Base-by-base conservation (phyloP, 192 early-diverging fungal species). In the Ramicandelaber brevisporus region DNA sequence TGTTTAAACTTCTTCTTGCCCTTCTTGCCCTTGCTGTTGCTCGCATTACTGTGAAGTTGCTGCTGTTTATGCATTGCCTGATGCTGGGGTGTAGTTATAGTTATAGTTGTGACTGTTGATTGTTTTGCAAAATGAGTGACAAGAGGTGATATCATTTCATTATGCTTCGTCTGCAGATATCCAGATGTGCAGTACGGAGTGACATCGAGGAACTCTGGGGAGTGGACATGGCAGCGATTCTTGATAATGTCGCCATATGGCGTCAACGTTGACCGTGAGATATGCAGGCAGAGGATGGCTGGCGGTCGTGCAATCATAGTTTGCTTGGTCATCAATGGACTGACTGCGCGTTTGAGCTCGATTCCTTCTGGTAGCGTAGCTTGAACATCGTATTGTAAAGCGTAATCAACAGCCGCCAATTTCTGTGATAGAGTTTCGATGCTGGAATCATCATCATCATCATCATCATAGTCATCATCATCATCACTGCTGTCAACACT, bases 161-260 rank as follows among this genome's bases (percentile, higher is more conserved):
- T 51, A 19, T 70, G 68, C 12, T 50, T 33, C 7, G 63, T 57
- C 18, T 61, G 41, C 15, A 67, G 46, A 2, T 51, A 43, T 0
- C 63, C 68, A 6, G 41, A 59, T 7, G 79, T 79, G 29, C 60
- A 64, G 26, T 64, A 89, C 0, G 63, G 57, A 11, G 64, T 48
- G 12, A 86, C 26, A 38, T 85, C 73, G 30, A 92, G 50, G 25
- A 60, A 63, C 36, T 87, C 76, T 5, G 66, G 64, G 31, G 84
- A 86, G n/a, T 53, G 35, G 22, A 92, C 59, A 14, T 71, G 73
- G 43, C 75, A 72, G 31, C 65, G 63, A 37, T 86, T 87, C 50
- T 87, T 92, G 22, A 69, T 57, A 0, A 59, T 48, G 11, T 68
- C 63, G 14, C 82, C 78, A 13, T 63, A 69, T 5, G 70, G 56